Conservation (phyloP, 108 stramenopile genomes). For the Aureococcus anophagefferens region DNA sequence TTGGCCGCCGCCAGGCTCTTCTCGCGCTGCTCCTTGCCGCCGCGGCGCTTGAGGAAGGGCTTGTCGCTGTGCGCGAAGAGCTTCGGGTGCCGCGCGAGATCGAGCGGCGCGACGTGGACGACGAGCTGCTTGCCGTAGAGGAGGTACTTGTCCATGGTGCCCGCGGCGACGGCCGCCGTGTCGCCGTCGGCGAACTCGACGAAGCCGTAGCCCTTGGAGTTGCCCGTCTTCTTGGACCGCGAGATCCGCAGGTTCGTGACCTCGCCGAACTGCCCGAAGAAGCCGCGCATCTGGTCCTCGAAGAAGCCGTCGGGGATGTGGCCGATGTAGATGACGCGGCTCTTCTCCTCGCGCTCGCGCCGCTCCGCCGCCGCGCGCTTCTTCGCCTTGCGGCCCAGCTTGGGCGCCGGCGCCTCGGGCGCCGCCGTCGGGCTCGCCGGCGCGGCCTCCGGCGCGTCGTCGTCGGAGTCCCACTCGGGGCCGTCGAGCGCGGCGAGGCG, state of each 20-base stretch:
- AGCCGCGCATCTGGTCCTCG: slow-evolving; percentile 73
- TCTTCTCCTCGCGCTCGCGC: too few relatives aligned
- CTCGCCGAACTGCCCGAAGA: slow-evolving; percentile 87
- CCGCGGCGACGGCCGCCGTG: slow-evolving; percentile 80
- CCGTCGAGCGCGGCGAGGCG: too few relatives aligned
- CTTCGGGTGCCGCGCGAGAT: slow-evolving; percentile 16
- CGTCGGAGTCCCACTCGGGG: too few relatives aligned
- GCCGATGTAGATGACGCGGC: slow-evolving; percentile 79
- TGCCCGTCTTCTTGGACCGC: slow-evolving; percentile 70
- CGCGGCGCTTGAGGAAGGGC: slow-evolving; percentile 1
- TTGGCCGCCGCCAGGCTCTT: not conserved
- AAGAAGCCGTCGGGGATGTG: slow-evolving; percentile 87
- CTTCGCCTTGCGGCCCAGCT: too few relatives aligned
- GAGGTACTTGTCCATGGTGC: slow-evolving; percentile 89
- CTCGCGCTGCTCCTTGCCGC: not conserved
- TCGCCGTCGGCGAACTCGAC: slow-evolving; percentile 70
- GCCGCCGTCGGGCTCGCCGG: too few relatives aligned
- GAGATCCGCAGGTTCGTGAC: slow-evolving; percentile 65
- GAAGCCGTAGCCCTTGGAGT: slow-evolving; percentile 84
- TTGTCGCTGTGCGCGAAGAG: slow-evolving; percentile 27
- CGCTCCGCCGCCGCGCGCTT: too few relatives aligned
- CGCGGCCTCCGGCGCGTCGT: too few relatives aligned
- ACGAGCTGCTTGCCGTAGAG: slow-evolving; percentile 75
- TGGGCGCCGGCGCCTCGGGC: too few relatives aligned
- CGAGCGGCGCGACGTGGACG: slow-evolving; percentile 63